phyloP scores from a whole-genome alignment of 2,329 filamentous ascomycete species.

The Fusarium miscanthi region DNA sequence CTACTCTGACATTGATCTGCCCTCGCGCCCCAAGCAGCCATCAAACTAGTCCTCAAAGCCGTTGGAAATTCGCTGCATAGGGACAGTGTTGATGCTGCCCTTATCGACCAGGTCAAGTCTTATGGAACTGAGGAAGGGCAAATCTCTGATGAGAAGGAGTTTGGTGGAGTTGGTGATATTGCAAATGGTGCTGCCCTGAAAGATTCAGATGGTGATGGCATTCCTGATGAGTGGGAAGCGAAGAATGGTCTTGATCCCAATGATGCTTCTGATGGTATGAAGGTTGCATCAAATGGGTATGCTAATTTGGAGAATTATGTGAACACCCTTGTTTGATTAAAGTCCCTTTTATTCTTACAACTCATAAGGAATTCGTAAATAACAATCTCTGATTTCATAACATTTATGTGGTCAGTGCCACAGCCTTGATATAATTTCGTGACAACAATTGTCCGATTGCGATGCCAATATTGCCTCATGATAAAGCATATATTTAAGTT shows the following conservation, averaged over 20 bases:
- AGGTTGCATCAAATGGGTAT: constrained; percentile 56
- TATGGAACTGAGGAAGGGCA: constrained; percentile 58
- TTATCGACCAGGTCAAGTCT: constrained; percentile 57
- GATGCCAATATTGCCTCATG: not conserved
- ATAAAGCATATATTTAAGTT: not conserved
- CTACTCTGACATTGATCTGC: constrained; percentile 59
- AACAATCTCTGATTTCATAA: not conserved
- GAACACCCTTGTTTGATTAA: constrained; percentile 55
- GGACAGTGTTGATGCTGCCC: constrained; percentile 56
- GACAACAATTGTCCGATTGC: too few species aligned
- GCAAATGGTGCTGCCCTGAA: constrained; percentile 51
- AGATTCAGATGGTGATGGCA: constrained; percentile 62
- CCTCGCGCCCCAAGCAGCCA: constrained; percentile 53
- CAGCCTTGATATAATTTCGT: too few species aligned
- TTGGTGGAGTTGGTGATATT: constrained; percentile 55
- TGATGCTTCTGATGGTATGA: constrained; percentile 55
- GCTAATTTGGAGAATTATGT: constrained; percentile 62
- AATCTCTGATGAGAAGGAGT: constrained; percentile 58
- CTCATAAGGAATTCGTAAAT: not conserved
- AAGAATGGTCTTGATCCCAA: constrained; percentile 55
- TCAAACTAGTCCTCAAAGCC: constrained; percentile 53
- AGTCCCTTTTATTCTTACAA: not conserved
- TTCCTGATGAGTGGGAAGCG: constrained; percentile 60
- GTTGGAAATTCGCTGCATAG: constrained; percentile 58
- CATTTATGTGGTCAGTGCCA: not conserved